Evolutionary conservation across 179 eudicot genomes (phyloP).

Genomic region (Silene noctiflora): DNA sequence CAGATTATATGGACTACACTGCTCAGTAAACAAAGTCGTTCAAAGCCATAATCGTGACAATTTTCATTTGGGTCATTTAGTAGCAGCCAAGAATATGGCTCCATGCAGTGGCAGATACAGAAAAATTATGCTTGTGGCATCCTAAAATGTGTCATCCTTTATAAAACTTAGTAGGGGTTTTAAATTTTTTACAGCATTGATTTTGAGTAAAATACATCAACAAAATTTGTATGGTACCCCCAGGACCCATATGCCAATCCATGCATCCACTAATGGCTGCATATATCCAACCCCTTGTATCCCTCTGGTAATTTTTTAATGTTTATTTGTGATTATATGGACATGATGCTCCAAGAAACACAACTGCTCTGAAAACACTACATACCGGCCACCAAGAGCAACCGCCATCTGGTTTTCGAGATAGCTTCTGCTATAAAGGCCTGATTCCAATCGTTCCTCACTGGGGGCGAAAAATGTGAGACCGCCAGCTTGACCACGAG

Average conservation of each 20-base stretch:
- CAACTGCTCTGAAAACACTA: slow-evolving; percentile 5
- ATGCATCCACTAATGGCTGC: neutral
- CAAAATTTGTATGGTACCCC: too few relatives aligned
- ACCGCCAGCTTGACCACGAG: slow-evolving; percentile 99
- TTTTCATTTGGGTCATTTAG: neutral
- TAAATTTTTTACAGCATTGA: neutral
- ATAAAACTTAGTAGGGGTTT: neutral
- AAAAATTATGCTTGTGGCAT: neutral
- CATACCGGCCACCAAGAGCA: slow-evolving; percentile 98
- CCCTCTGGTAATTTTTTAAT: neutral
- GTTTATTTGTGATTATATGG: neutral
- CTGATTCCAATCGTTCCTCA: slow-evolving; percentile 96
- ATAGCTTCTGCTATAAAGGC: slow-evolving; percentile 96
- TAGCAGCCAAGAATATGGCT: neutral
- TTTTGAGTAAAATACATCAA: neutral
- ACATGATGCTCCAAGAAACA: neutral
- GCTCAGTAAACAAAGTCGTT: neutral
- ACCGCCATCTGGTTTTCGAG: slow-evolving; percentile 99
- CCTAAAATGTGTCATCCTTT: neutral
- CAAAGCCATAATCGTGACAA: neutral
- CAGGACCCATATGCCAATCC: neutral
- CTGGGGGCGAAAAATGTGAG: slow-evolving; percentile 99
- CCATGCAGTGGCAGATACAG: neutral
- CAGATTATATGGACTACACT: neutral
- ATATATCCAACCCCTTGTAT: neutral